These are phyloP conservation scores for Camptophora hylomeconis DNA, from an alignment of 2,329 filamentous ascomycete species.

Conservation along the genomic window DNA sequence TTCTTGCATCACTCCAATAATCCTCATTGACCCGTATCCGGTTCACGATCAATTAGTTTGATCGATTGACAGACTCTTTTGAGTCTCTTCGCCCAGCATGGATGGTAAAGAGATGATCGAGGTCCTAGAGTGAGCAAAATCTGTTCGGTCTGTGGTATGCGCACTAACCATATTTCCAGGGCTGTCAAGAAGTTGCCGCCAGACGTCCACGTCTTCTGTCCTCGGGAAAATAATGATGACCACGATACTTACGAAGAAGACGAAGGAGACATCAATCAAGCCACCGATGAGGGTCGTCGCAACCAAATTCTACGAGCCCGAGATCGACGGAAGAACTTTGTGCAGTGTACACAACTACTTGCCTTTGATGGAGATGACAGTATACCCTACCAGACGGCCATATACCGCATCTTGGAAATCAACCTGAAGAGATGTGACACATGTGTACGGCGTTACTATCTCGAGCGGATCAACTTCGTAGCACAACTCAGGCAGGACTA, in stretches of 20 bases:
- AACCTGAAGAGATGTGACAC: slow-evolving; percentile 53
- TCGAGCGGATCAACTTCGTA: slow-evolving; percentile 49
- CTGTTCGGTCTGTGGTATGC: too few relatives aligned
- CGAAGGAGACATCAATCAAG: slow-evolving; percentile 32
- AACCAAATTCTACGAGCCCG: slow-evolving; percentile 42
- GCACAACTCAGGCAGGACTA: slow-evolving; percentile 47
- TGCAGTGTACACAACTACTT: slow-evolving; percentile 56
- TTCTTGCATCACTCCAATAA: too few relatives aligned
- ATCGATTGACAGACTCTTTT: too few relatives aligned
- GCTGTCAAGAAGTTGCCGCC: slow-evolving; percentile 31
- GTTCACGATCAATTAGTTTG: too few relatives aligned
- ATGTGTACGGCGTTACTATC: slow-evolving; percentile 64
- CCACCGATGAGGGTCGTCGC: slow-evolving; percentile 20
- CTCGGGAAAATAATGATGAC: slow-evolving; percentile 50
- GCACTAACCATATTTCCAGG: too few relatives aligned
- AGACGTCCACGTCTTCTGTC: slow-evolving; percentile 54
- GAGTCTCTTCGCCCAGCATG: too few relatives aligned
- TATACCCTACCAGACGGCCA: slow-evolving; percentile 46
- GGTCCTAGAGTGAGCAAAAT: too few relatives aligned
- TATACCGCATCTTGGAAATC: slow-evolving; percentile 43
- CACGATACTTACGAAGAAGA: slow-evolving; percentile 48
- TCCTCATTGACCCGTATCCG: too few relatives aligned
- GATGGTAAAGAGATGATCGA: too few relatives aligned
- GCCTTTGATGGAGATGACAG: slow-evolving; percentile 51
- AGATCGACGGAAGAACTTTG: slow-evolving; percentile 46